These are phyloP conservation scores for Aureobasidium subglaciale DNA, from an alignment of 2,329 filamentous ascomycete species.

Conservation along the genomic window DNA sequence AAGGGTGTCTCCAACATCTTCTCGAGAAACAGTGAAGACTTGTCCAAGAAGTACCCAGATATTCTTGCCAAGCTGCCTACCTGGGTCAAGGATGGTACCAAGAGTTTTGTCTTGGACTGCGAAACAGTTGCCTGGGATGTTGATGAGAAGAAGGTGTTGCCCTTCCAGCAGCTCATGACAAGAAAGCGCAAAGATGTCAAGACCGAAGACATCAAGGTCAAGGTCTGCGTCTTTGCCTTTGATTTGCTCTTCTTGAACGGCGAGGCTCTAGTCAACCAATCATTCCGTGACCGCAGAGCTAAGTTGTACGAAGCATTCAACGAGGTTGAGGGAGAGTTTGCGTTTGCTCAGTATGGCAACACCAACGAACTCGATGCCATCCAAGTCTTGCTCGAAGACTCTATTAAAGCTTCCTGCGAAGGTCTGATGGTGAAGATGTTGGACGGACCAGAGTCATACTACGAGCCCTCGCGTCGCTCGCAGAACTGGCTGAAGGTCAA, in stretches of 20 bases:
- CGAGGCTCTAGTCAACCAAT: constrained; percentile 76
- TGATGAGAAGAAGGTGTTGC: constrained; percentile 88
- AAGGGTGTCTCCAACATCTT: constrained; percentile 86
- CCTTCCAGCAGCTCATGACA: constrained; percentile 98
- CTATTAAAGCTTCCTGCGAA: constrained; percentile 91
- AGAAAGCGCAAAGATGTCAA: constrained; percentile 97
- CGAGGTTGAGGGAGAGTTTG: constrained; percentile 80
- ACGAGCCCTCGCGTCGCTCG: constrained; percentile 91
- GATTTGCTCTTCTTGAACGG: constrained; percentile 92
- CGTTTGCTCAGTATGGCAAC: constrained; percentile 80
- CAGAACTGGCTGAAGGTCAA: constrained; percentile 99
- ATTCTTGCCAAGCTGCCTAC: constrained; percentile 78
- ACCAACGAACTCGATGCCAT: constrained; percentile 89
- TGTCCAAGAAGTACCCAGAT: constrained; percentile 97
- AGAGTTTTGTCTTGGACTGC: constrained; percentile 96
- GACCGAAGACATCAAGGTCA: constrained; percentile 88
- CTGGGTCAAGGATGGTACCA: constrained; percentile 85
- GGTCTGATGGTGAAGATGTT: constrained; percentile 99
- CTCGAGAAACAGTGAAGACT: constrained; percentile 91
- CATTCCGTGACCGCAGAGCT: constrained; percentile 74
- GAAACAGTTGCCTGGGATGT: constrained; percentile 97
- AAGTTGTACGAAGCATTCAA: constrained; percentile 66
- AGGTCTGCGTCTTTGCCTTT: constrained; percentile 95
- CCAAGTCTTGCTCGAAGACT: constrained; percentile 84
- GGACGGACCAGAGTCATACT: constrained; percentile 84